A percentile compares a stretch with the other conserved stretches of the same genome.
These are phyloP conservation scores for Trypethelium eluteriae DNA, from an alignment of 495 filamentous ascomycete species.

Conservation along the genomic window DNA sequence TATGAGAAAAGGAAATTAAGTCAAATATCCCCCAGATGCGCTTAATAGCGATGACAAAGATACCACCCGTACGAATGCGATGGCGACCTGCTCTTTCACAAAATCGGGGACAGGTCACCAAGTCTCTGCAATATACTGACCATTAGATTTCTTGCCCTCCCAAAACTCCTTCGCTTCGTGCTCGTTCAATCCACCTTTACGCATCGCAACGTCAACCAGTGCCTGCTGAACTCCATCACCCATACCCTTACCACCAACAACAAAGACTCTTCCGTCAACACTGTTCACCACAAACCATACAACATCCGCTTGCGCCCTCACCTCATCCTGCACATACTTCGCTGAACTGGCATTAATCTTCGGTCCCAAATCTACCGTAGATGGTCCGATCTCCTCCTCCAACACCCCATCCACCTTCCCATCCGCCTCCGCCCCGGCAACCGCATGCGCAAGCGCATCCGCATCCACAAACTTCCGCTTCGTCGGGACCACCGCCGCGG, in stretches of 20 bases:
- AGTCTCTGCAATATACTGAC: slow-evolving; percentile 39
- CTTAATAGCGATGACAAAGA: not conserved
- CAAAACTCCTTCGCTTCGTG: slow-evolving; percentile 48
- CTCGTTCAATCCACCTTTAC: slow-evolving; percentile 43
- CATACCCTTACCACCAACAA: slow-evolving; percentile 94
- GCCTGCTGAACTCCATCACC: slow-evolving; percentile 79
- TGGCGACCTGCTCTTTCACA: not conserved
- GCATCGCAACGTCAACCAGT: slow-evolving; percentile 46
- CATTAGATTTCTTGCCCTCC: slow-evolving; percentile 35
- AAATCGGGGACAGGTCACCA: slow-evolving; percentile 17
- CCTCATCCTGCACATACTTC: slow-evolving; percentile 41
- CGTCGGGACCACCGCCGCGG: slow-evolving; percentile 31
- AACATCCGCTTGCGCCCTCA: slow-evolving; percentile 73
- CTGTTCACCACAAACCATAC: slow-evolving; percentile 96
- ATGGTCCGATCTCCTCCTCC: slow-evolving; percentile 15
- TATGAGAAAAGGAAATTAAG: not conserved
- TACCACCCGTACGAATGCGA: not conserved
- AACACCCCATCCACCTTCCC: slow-evolving; percentile 5
- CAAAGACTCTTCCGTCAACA: slow-evolving; percentile 87
- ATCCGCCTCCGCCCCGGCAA: slow-evolving; percentile 1
- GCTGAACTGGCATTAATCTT: slow-evolving; percentile 16
- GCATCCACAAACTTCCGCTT: not conserved
- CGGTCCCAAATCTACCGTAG: not conserved
- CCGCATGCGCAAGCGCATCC: slow-evolving; percentile 2
- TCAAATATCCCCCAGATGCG: not conserved